A percentile compares a stretch with the other conserved stretches of the same genome.
These are phyloP conservation scores for Phytopythium ostracodes DNA, from an alignment of 352 stramenopile species.

Conservation along the genomic window DNA sequence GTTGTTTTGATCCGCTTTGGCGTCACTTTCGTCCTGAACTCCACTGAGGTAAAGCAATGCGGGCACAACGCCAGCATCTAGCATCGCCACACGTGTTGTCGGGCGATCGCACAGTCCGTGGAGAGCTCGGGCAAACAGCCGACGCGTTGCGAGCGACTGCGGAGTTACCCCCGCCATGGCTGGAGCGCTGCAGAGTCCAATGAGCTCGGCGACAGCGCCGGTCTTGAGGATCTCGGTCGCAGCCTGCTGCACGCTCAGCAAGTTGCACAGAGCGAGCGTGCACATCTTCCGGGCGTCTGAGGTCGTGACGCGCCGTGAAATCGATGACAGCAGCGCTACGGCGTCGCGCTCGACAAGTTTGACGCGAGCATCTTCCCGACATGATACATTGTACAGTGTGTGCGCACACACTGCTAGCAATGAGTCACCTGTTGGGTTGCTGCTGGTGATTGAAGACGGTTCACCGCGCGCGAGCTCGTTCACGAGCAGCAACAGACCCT, in stretches of 20 bases:
- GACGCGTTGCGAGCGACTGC: slow-evolving; percentile 43
- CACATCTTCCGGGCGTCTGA: slow-evolving; percentile 69
- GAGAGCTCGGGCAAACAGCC: slow-evolving; percentile 62
- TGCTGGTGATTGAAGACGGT: background rate
- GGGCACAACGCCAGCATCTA: slow-evolving; percentile 46
- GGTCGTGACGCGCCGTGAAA: slow-evolving; percentile 31
- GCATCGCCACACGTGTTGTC: slow-evolving; percentile 41
- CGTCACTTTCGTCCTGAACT: slow-evolving; percentile 9
- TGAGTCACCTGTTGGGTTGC: slow-evolving; percentile 9
- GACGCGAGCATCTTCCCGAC: slow-evolving; percentile 50
- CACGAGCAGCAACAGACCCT: slow-evolving; percentile 57
- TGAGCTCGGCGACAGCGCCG: slow-evolving; percentile 59
- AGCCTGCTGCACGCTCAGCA: slow-evolving; percentile 71
- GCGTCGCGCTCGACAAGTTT: slow-evolving; percentile 73
- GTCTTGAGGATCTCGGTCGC: slow-evolving; percentile 62
- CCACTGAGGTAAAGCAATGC: slow-evolving; percentile 52
- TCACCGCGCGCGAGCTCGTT: slow-evolving; percentile 48
- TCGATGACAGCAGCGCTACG: slow-evolving; percentile 43
- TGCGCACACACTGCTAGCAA: slow-evolving; percentile 42
- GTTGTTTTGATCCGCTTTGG: background rate
- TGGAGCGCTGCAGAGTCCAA: slow-evolving; percentile 44
- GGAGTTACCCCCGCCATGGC: background rate
- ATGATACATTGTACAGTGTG: slow-evolving; percentile 72
- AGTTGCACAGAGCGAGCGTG: slow-evolving; percentile 71
- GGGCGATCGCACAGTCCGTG: slow-evolving; percentile 60